phyloP scores from a whole-genome alignment of 2,329 filamentous ascomycete species.

The Escovopsis weberi region DNA sequence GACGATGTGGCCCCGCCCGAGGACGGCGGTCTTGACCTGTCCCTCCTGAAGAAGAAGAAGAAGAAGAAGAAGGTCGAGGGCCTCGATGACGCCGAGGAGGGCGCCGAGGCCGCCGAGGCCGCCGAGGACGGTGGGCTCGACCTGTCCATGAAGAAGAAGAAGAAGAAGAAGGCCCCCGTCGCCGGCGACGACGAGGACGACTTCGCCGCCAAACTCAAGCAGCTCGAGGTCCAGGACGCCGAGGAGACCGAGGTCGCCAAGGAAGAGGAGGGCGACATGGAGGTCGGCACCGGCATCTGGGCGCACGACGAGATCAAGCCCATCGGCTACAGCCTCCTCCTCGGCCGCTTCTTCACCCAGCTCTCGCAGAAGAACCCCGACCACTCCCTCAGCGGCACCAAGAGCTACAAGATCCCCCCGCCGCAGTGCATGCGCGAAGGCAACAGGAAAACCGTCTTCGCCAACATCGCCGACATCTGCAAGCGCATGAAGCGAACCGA shows the following conservation, averaged over 20 bases:
- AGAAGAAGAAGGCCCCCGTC: constrained; percentile 53
- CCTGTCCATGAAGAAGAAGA: constrained; percentile 64
- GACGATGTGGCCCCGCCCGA: constrained; percentile 32
- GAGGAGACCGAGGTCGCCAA: constrained; percentile 35
- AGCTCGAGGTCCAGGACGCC: constrained; percentile 52
- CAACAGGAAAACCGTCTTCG: constrained; percentile 99
- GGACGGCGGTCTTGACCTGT: constrained; percentile 40
- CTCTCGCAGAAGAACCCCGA: constrained; percentile 95
- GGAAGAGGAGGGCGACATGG: constrained; percentile 59
- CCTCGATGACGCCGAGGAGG: constrained; percentile 28
- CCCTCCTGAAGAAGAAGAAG: constrained; percentile 81
- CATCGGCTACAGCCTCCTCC: constrained; percentile 74
- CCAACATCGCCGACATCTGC: constrained; percentile 97
- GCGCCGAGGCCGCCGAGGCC: constrained; percentile 22
- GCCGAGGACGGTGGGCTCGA: constrained; percentile 34
- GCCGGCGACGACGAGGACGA: constrained; percentile 52
- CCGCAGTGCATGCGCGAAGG: constrained; percentile 98
- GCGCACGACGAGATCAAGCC: constrained; percentile 61
- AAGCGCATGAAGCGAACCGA: constrained; percentile 99
- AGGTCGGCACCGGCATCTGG: constrained; percentile 84
- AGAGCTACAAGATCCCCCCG: constrained; percentile 98
- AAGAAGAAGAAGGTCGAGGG: constrained; percentile 33
- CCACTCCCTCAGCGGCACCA: constrained; percentile 72
- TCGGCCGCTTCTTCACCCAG: constrained; percentile 86
- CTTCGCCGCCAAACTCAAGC: constrained; percentile 45